Conservation (phyloP, 148 eudicot species). For the Talinum fruticosum region DNA sequence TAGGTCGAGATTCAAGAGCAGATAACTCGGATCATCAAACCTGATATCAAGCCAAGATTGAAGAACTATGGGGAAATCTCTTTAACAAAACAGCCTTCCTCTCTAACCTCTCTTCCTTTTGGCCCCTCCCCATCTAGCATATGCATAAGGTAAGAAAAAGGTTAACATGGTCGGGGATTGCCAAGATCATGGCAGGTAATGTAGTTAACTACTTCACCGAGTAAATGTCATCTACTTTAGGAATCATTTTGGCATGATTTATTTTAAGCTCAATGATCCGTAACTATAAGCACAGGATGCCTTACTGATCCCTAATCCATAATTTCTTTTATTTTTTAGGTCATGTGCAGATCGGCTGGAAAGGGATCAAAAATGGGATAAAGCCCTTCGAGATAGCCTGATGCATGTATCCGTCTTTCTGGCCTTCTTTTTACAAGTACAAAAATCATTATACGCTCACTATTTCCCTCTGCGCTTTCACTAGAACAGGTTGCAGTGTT, state of each 20-base stretch:
- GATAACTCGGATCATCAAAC: neutral
- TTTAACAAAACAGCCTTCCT: neutral
- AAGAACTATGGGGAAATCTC: neutral
- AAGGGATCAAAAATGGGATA: no score
- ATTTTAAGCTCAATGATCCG: no score
- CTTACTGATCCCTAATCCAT: neutral
- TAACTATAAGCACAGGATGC: neutral
- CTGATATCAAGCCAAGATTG: neutral
- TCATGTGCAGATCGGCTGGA: no score
- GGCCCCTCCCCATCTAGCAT: neutral
- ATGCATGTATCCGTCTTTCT: no score
- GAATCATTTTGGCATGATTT: neutral
- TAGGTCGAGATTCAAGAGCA: neutral
- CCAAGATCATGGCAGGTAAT: neutral
- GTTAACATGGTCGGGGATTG: neutral
- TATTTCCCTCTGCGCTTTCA: no score
- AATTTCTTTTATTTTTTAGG: no score
- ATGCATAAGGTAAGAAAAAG: neutral
- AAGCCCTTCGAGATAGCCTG: no score
- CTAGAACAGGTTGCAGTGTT: no score
- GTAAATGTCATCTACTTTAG: neutral
- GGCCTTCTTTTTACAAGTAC: no score
- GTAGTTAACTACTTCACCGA: neutral
- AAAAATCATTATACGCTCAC: no score
- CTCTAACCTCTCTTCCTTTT: neutral